phyloP scores from a whole-genome alignment of 2,329 filamentous ascomycete genomes.

The Fusarium austroafricanum region DNA sequence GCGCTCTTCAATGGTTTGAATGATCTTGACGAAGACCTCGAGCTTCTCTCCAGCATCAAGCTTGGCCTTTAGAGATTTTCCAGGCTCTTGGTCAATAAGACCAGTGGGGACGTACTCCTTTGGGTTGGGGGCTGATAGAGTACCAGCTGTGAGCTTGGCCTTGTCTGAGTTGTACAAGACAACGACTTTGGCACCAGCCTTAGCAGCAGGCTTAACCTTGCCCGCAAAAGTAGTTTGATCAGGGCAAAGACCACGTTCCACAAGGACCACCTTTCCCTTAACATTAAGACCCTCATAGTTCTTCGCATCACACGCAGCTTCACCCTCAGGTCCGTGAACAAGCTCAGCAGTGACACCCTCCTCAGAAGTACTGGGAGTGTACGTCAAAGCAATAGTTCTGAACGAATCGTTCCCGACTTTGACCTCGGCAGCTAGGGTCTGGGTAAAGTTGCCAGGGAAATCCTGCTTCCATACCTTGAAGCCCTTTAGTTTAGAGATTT shows the following conservation, averaged over 20 bases:
- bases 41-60: slow-evolving; percentile 50
- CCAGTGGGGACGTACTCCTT: slow-evolving; percentile 46
- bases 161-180: slow-evolving; percentile 49
- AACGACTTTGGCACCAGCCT: slow-evolving; percentile 48
- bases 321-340: slow-evolving; percentile 45
- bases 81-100: slow-evolving; percentile 49
- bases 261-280: slow-evolving; percentile 49
- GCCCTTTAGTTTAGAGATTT: slow-evolving; percentile 45
- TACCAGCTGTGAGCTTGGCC: slow-evolving; percentile 48
- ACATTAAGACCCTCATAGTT: slow-evolving; percentile 46
- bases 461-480: slow-evolving; percentile 48
- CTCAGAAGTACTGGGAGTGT: slow-evolving; percentile 48
- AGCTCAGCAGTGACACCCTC: slow-evolving; percentile 47
- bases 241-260: slow-evolving; percentile 49
- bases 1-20: slow-evolving; percentile 52
- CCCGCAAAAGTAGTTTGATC: slow-evolving; percentile 49
- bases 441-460: slow-evolving; percentile 46
- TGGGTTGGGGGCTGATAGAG: slow-evolving; percentile 43
- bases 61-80: slow-evolving; percentile 44
- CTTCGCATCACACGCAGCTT: slow-evolving; percentile 40
- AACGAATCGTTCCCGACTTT: slow-evolving; percentile 44
- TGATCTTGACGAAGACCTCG: slow-evolving; percentile 52
- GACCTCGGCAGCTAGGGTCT: slow-evolving; percentile 40
- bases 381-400: slow-evolving; percentile 47
- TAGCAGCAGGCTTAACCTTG: slow-evolving; percentile 46